These are phyloP conservation scores for Sclerotinia nivalis DNA, from an alignment of 2,329 filamentous ascomycete genomes.

Conservation along the genomic window DNA sequence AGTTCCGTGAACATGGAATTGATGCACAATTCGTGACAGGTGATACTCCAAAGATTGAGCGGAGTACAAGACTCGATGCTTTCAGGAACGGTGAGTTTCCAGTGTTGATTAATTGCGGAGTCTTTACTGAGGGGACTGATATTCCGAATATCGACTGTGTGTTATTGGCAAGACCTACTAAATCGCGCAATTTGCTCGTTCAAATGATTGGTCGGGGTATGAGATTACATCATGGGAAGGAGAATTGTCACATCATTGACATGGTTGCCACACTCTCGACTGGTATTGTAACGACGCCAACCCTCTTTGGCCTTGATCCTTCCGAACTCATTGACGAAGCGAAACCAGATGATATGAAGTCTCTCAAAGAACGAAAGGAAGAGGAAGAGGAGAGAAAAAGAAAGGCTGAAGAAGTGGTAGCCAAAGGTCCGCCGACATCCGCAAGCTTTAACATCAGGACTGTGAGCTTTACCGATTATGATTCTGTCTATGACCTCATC, in stretches of 20 bases:
- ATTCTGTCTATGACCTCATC: conserved; percentile 87
- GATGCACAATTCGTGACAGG: conserved; percentile 88
- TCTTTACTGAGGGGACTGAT: conserved; percentile 97
- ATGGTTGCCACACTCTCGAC: conserved; percentile 85
- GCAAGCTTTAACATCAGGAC: conserved; percentile 24
- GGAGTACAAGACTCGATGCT: conserved; percentile 68
- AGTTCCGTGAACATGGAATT: conserved; percentile 74
- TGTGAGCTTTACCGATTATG: conserved; percentile 80
- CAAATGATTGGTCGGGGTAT: conserved; percentile 98
- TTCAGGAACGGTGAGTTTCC: conserved; percentile 79
- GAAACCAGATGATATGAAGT: conserved; percentile 61
- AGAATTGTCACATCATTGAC: conserved; percentile 92
- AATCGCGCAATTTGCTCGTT: conserved; percentile 87
- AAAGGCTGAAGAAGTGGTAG: conserved; percentile 17
- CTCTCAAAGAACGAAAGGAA: conserved; percentile 53
- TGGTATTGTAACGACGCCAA: conserved; percentile 87
- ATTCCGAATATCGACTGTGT: conserved; percentile 97
- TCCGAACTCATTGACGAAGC: conserved; percentile 70
- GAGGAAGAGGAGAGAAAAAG: conserved; percentile 42
- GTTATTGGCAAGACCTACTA: conserved; percentile 81
- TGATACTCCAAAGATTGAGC: conserved; percentile 68
- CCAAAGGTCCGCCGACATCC: background rate
- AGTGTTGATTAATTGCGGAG: conserved; percentile 89
- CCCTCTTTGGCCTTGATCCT: conserved; percentile 89
- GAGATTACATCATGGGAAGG: conserved; percentile 76